Percentiles rank a stretch among this genome's conserved stretches.
Evolutionary conservation across 1,139 yeast genomes (phyloP).

Genomic region (Kodamaea sp.): DNA sequence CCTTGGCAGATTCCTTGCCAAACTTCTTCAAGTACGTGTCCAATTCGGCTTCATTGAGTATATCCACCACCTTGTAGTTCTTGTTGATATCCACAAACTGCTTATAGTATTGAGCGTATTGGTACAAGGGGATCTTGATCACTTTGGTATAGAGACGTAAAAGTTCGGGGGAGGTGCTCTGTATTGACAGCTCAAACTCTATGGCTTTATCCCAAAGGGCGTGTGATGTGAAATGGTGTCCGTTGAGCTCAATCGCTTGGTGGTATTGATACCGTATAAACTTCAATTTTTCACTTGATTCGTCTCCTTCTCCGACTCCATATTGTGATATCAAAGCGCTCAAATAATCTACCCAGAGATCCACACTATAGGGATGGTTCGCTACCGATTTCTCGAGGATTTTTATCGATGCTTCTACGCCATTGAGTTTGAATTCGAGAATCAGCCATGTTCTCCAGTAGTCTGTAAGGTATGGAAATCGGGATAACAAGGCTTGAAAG

Average conservation of each 20-base stretch:
- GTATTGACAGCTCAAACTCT: constrained; percentile 40
- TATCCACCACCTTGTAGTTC: constrained; percentile 31
- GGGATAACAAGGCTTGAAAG: constrained; percentile 31
- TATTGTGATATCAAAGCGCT: constrained; percentile 47
- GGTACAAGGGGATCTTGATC: constrained; percentile 61
- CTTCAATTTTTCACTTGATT: constrained; percentile 14
- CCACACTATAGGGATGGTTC: constrained; percentile 56
- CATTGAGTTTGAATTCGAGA: constrained; percentile 54
- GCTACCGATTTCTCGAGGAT: constrained; percentile 49
- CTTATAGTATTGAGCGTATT: constrained; percentile 64
- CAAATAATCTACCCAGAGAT: constrained; percentile 68
- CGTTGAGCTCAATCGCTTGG: constrained; percentile 44
- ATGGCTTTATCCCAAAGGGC: constrained; percentile 66
- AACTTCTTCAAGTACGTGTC: constrained; percentile 23
- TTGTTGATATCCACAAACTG: constrained; percentile 47
- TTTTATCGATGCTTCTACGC: constrained; percentile 49
- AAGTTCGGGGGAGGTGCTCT: constrained; percentile 15
- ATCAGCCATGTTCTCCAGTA: constrained; percentile 65
- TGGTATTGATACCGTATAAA: constrained; percentile 40
- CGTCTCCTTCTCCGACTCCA: constrained; percentile 15
- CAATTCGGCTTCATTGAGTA: constrained; percentile 27
- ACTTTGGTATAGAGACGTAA: constrained; percentile 43
- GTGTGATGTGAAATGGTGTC: constrained; percentile 61
- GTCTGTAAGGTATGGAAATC: constrained; percentile 58
- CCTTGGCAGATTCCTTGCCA: constrained; percentile 23